Conservation (phyloP, 495 filamentous ascomycete species). For the Penicillium daleae region DNA sequence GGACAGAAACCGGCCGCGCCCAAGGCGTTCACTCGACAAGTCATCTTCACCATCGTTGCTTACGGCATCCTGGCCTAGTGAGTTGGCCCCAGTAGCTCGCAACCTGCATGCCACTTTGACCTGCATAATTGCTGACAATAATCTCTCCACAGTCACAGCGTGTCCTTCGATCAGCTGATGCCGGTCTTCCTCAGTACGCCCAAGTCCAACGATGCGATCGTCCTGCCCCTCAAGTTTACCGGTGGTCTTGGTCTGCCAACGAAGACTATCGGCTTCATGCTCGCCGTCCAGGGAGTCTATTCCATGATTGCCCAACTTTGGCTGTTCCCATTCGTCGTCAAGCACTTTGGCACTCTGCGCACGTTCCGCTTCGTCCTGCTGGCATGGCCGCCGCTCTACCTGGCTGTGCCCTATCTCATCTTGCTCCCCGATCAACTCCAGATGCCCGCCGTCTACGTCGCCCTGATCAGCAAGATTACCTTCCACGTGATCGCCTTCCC, state of each 20-base stretch:
- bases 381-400: slow-evolving; percentile 85
- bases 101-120: neutral
- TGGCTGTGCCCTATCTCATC: slow-evolving; percentile 85
- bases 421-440: slow-evolving; percentile 73
- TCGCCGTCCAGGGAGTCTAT: slow-evolving; percentile 87
- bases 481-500: slow-evolving; percentile 86
- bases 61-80: slow-evolving; percentile 96
- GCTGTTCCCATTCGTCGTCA: slow-evolving; percentile 75
- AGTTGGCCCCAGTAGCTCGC: slow-evolving; percentile 45
- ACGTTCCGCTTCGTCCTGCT: slow-evolving; percentile 81
- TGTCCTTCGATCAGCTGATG: slow-evolving; percentile 91
- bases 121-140: slow-evolving; percentile 32
- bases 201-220: slow-evolving; percentile 53
- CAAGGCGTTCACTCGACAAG: slow-evolving; percentile 76
- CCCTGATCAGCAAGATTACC: slow-evolving; percentile 87
- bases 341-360: slow-evolving; percentile 71
- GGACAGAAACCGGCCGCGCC: slow-evolving; percentile 43
- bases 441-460: slow-evolving; percentile 70
- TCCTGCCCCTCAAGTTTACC: slow-evolving; percentile 83
- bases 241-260: slow-evolving; percentile 83
- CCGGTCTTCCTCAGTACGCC: slow-evolving; percentile 88
- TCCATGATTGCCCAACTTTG: slow-evolving; percentile 83
- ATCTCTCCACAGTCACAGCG: slow-evolving; percentile 69
- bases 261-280: slow-evolving; percentile 81
- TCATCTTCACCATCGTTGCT: slow-evolving; percentile 80